phyloP scores from a whole-genome alignment of 140 eudicot genomes.

The Stevia rebaudiana region DNA sequence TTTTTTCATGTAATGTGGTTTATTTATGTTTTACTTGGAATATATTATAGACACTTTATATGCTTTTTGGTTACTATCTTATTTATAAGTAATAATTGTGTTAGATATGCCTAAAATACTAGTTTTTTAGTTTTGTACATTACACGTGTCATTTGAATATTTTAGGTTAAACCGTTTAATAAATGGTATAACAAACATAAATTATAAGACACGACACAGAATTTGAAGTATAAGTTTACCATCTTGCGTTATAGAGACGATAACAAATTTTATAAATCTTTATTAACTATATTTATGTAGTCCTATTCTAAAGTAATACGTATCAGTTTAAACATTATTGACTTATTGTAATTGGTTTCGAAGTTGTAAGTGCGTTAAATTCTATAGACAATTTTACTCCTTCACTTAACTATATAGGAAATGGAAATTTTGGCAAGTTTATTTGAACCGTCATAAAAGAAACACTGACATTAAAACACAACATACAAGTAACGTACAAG shows the following conservation, averaged over 20 bases:
- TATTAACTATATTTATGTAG: no score
- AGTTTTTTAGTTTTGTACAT: neutral
- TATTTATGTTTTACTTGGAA: neutral
- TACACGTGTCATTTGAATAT: neutral
- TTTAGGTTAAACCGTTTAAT: no score
- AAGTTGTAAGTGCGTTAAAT: neutral
- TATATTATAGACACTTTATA: neutral
- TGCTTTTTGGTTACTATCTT: neutral
- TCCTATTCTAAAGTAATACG: neutral
- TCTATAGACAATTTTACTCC: no score
- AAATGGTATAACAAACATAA: no score
- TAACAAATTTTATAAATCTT: no score
- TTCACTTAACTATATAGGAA: neutral
- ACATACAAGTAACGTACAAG: slow-evolving; percentile 20
- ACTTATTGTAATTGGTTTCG: neutral
- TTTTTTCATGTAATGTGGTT: neutral
- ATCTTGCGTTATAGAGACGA: no score
- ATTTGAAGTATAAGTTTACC: no score
- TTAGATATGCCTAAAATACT: neutral
- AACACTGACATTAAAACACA: slow-evolving; percentile 12
- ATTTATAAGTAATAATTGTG: neutral
- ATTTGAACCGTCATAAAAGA: slow-evolving; percentile 14
- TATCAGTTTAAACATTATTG: neutral
- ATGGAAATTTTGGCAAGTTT: slow-evolving; percentile 9
- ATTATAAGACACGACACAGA: no score